These are phyloP conservation scores for Penicillium paneum DNA, from an alignment of 2,329 filamentous ascomycete species.

Conservation along the genomic window DNA sequence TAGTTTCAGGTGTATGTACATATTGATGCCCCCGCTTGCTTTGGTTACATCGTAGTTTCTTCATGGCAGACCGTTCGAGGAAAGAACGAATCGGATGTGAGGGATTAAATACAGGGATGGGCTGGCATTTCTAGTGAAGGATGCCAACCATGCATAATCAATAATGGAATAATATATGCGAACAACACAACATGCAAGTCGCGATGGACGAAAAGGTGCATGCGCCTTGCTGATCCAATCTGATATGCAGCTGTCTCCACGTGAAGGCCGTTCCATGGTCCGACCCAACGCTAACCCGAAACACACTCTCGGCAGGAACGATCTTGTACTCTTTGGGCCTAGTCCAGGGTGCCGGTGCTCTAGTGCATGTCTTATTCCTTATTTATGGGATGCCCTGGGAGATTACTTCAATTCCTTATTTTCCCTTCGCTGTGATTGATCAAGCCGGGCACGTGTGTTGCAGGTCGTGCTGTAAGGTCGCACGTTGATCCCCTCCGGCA, in stretches of 20 bases:
- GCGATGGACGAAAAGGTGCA: neutral
- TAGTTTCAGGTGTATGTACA: neutral
- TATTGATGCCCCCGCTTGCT: neutral
- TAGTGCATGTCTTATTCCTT: neutral
- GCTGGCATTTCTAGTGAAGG: neutral
- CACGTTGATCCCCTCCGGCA: neutral
- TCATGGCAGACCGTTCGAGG: neutral
- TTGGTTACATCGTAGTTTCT: neutral
- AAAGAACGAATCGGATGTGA: neutral
- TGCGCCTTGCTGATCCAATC: slow-evolving; percentile 9
- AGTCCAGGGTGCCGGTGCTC: neutral
- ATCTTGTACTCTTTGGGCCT: neutral
- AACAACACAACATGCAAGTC: too few species aligned
- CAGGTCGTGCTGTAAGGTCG: slow-evolving; percentile 7
- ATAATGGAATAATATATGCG: neutral
- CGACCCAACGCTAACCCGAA: neutral
- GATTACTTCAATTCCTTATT: neutral
- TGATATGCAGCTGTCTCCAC: slow-evolving; percentile 11
- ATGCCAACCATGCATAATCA: neutral
- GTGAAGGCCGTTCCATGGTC: slow-evolving; percentile 3
- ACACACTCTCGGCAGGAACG: slow-evolving; percentile 1
- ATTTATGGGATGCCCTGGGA: neutral
- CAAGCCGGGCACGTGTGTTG: slow-evolving; percentile 1
- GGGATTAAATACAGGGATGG: slow-evolving; percentile 3
- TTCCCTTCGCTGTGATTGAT: neutral